These are phyloP conservation scores for Trypanosomatidae sp. DNA, from an alignment of 208 protist species.

Conservation along the genomic window DNA sequence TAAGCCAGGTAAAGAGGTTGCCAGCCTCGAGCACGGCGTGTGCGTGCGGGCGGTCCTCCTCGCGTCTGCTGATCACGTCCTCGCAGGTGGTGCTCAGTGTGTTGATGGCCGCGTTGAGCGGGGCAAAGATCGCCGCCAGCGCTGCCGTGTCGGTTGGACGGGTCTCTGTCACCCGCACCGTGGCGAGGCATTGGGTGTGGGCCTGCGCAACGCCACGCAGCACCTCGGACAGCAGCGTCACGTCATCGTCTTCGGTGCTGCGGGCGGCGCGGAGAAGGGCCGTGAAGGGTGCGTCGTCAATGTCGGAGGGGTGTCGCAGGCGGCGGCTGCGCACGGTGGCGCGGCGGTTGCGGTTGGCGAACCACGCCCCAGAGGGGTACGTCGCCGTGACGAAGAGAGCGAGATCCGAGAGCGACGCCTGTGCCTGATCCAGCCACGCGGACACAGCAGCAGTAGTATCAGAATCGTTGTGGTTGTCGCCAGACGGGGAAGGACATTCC, in stretches of 20 bases:
- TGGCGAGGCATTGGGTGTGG: conserved; percentile 5
- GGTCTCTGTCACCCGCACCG: conserved; percentile 12
- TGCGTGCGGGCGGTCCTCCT: conserved; percentile 23
- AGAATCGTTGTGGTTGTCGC: neutral
- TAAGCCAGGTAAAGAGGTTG: conserved; percentile 43
- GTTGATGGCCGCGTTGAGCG: conserved; percentile 30
- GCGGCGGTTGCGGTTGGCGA: conserved; percentile 20
- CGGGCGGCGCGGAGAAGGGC: conserved; percentile 18
- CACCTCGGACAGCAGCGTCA: conserved; percentile 14
- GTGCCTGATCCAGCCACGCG: conserved; percentile 7
- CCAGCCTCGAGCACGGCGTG: conserved; percentile 34
- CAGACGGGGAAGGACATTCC: too few relatives aligned
- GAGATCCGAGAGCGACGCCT: conserved; percentile 1
- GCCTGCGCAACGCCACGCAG: too few relatives aligned
- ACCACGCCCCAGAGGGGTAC: conserved; percentile 23
- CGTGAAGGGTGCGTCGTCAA: conserved; percentile 22
- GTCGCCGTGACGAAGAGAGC: conserved; percentile 6
- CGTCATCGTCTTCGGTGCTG: conserved; percentile 15
- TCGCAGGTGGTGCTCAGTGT: conserved; percentile 24
- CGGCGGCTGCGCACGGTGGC: conserved; percentile 20
- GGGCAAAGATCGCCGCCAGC: conserved; percentile 20
- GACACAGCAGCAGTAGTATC: neutral
- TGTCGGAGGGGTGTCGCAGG: conserved; percentile 22
- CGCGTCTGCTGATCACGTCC: conserved; percentile 14
- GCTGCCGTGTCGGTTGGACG: conserved; percentile 7